Evolutionary conservation across 1,139 yeast species (phyloP).

Genomic region (Martiniozyma asiatica): DNA sequence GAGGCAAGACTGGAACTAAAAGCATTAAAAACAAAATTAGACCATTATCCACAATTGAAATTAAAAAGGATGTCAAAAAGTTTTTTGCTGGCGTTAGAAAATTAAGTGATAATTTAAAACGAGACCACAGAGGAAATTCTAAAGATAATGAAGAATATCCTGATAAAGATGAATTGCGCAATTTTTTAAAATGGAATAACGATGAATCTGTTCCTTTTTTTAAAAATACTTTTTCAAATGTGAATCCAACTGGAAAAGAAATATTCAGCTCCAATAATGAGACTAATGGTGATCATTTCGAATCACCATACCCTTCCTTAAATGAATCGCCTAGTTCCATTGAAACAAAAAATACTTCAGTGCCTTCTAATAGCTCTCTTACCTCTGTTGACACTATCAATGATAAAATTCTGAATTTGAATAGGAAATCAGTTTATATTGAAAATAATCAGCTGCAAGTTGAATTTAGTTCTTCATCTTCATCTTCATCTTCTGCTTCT

Average conservation of each 20-base stretch:
- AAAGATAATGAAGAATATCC: too few species aligned
- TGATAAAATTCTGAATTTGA: background rate
- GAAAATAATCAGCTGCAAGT: too few species aligned
- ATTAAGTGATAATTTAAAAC: too few species aligned
- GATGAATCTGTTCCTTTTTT: background rate
- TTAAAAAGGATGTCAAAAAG: too few species aligned
- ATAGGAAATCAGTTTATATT: background rate
- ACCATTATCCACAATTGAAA: background rate
- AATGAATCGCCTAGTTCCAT: background rate
- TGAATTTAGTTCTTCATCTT: too few species aligned
- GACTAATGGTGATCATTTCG: background rate
- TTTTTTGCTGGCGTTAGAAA: too few species aligned
- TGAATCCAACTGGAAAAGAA: too few species aligned
- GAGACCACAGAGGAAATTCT: too few species aligned
- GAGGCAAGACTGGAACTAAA: too few species aligned
- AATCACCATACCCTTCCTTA: background rate
- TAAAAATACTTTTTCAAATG: too few species aligned
- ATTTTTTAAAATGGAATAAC: background rate
- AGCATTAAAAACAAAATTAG: slow-evolving; percentile 1
- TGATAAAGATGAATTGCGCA: background rate
- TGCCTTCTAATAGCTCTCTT: background rate
- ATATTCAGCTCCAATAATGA: background rate
- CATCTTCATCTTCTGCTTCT: too few species aligned
- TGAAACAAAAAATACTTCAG: background rate
- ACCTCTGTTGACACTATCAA: background rate